Evolutionary conservation across 345 rosid genomes (phyloP).

Genomic region (Melastoma malabathricum): DNA sequence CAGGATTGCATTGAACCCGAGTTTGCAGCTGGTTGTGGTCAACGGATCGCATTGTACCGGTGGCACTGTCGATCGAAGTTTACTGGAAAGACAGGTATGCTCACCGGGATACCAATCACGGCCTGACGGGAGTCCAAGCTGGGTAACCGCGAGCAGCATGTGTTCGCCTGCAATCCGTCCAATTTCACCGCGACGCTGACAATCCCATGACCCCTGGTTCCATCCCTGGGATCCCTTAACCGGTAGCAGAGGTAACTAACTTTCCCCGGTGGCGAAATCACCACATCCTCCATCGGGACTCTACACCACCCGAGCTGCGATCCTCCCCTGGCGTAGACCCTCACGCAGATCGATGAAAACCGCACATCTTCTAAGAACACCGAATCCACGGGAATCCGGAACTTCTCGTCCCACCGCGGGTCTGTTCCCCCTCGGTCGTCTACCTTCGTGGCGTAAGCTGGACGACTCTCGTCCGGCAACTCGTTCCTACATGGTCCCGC

Average conservation of each 20-base stretch:
- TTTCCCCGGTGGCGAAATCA: constrained; percentile 8
- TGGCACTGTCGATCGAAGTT: too few relatives aligned
- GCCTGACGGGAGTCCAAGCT: too few relatives aligned
- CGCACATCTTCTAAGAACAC: constrained; percentile 3
- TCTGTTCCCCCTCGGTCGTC: constrained; percentile 3
- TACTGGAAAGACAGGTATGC: too few relatives aligned
- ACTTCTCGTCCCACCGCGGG: constrained; percentile 10
- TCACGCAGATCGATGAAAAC: constrained; percentile 7
- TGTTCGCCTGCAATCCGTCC: constrained; percentile 1
- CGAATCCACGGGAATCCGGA: constrained; percentile 8
- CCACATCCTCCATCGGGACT: constrained; percentile 11
- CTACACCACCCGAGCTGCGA: constrained; percentile 10
- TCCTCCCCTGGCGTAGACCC: constrained; percentile 3
- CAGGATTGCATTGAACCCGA: too few relatives aligned
- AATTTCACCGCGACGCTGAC: constrained; percentile 11
- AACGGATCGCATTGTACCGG: too few relatives aligned
- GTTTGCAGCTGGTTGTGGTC: too few relatives aligned
- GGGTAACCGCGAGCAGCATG: too few relatives aligned
- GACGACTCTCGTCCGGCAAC: neutral
- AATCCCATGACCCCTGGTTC: constrained; percentile 11
- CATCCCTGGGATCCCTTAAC: constrained; percentile 11
- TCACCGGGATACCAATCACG: too few relatives aligned
- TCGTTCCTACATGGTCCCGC: neutral
- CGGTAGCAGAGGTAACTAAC: constrained; percentile 14
- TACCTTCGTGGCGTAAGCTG: constrained; percentile 1